Base-by-base conservation (phyloP, 345 rosid species). In the Arabis alpina region DNA sequence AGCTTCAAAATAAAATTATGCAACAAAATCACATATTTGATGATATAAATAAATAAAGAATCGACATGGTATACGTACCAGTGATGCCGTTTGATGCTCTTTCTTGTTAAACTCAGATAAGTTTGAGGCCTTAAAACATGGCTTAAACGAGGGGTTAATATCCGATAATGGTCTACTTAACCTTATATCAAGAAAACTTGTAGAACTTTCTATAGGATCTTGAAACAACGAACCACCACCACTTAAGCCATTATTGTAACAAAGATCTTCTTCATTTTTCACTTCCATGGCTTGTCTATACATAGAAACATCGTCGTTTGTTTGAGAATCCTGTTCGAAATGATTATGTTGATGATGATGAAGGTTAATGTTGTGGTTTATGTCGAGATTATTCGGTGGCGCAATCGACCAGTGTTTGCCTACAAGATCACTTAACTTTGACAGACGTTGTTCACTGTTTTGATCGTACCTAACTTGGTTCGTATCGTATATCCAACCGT, bases 381-480 rank as follows among this genome's bases (percentile, higher is more conserved):
- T 67, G 69, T 86, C 82, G 2, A 81, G 77, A 72, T 82, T 81
- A 59, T 67, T 66, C 0, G 92, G 90, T 5, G 90, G 92, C 2
- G 90, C 92, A 50, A 89, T 86, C 0, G 89, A 84, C 92, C 90
- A 89, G 77, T 85, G 69, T 34, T 74, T 83, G 74, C 79, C 80
- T 59, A 85, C 90, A 45, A 81, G 77, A 65, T 80, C 84, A 13
- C 86, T 77, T 24, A 81, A 50, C 80, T 80, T 87, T 61, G 78
- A 80, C 12, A 85, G 41, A 61, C 89, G 76, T 66, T 79, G 83
- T 13, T 57, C 39, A 72, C 77, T 40, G 66, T 76, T 36, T 80
- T 52, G 43, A 76, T 73, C 58, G 73, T 80, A 34, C 75, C 82
- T 4, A 70, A 79, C 49, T 70, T 78, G 74, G 58, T 66, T 68